Evolutionary conservation across 2,329 filamentous ascomycete genomes (phyloP), one percentile per base, ranked within the genome.

Genomic region (Aureobasidium melanogenum): DNA sequence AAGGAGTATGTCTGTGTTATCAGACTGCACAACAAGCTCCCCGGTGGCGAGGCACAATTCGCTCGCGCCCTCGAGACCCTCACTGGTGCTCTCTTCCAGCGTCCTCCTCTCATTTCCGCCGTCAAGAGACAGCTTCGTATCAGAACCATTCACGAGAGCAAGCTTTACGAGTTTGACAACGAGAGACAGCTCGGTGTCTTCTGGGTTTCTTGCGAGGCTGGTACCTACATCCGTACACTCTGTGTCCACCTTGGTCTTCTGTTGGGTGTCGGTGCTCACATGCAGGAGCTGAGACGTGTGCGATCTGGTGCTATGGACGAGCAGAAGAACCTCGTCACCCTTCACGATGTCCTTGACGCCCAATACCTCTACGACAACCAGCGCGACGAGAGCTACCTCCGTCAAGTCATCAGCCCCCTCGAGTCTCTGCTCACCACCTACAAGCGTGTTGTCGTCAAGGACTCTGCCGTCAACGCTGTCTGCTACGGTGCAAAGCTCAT

Each of bases 401-500:
- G 94, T 73, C 87, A 82, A 70, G 92, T 97, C 71, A 97, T 99
- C 75, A 83, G 88, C 66, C 94, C 94, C 26, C 84, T 99, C 24
- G 94, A 99, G 82, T 93, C 88, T 61, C 86, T 99, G 55, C 84
- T 99, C 68, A 91, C 87, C 43, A 87, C 87, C 59, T 97, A 97
- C 83, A 97, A 97, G 85, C 87, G 94, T 72, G 86, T 99, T 66
- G 92, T 99, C 26, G 92, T 99, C 72, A 99, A 99, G 84, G 94
- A 96, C 75, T 92, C 88, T 70, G 89, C 89, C 30, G 92, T 99
- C 70, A 97, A 97, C 74, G 94, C 94, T 63, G 91, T 99, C 62
- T 97, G 92, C 83, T 97, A 97, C 76, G 94, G 94, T 78, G 94
- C 94, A 51, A 97, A 97, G 82, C 86, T 99, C 66, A 99, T 97